These are phyloP conservation scores for Gymnopilus dilepis DNA, from an alignment of 768 basidiomycete genomes.

Conservation along the genomic window DNA sequence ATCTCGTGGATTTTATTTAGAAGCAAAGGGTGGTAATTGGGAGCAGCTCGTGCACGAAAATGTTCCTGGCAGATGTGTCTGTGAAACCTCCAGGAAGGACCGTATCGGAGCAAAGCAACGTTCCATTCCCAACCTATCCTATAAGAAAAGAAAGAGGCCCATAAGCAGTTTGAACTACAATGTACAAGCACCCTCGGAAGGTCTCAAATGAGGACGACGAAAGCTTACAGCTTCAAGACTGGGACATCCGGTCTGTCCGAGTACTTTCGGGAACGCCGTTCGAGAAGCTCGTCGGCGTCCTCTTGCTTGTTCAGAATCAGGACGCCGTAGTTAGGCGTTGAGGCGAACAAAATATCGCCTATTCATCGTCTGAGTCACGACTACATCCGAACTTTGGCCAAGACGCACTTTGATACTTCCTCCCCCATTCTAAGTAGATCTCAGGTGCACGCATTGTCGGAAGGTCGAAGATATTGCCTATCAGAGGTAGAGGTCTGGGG, in stretches of 20 bases:
- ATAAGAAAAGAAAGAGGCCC: neutral
- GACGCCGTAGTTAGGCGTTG: neutral
- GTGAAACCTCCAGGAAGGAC: conserved; percentile 40
- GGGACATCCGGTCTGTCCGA: conserved; percentile 3
- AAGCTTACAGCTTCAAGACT: neutral
- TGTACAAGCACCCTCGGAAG: neutral
- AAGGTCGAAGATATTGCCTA: neutral
- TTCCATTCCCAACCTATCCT: conserved; percentile 42
- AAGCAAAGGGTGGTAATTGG: conserved; percentile 34
- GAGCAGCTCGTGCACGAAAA: conserved; percentile 35
- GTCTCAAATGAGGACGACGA: no score
- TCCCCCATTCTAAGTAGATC: neutral
- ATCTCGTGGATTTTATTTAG: conserved; percentile 34
- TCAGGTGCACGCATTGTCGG: neutral
- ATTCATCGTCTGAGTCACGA: neutral
- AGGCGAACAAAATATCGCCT: conserved; percentile 4
- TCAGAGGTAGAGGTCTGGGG: neutral
- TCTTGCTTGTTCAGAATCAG: conserved; percentile 9
- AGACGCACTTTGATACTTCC: neutral
- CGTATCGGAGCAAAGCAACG: conserved; percentile 37
- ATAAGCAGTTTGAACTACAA: neutral
- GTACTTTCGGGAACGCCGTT: conserved; percentile 1
- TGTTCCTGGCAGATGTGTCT: conserved; percentile 41
- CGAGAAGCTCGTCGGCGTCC: neutral
- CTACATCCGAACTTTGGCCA: no score